phyloP scores from a whole-genome alignment of 192 early-diverging fungal genomes.

The Backusella sp. region DNA sequence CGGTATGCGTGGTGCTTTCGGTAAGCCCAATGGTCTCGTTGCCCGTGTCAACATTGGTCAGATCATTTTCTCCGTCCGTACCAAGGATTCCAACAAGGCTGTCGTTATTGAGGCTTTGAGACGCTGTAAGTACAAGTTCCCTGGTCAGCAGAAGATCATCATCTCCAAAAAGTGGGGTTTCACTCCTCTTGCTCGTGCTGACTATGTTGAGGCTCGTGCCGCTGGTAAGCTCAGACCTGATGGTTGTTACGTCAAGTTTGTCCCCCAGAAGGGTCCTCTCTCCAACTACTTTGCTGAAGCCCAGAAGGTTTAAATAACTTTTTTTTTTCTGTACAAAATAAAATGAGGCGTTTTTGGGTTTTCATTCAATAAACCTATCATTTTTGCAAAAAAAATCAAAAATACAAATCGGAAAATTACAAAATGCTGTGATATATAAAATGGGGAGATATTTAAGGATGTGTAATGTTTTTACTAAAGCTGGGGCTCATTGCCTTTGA shows the following conservation, averaged over 20 bases:
- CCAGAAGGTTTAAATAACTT: not conserved
- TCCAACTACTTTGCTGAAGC: constrained; percentile 28
- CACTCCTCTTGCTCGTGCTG: constrained; percentile 93
- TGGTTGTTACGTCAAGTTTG: constrained; percentile 94
- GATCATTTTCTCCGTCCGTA: constrained; percentile 93
- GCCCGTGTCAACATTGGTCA: constrained; percentile 99
- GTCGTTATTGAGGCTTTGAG: constrained; percentile 87
- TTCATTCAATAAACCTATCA: not conserved
- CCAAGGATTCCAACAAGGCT: constrained; percentile 92
- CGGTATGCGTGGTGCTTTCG: constrained; percentile 99
- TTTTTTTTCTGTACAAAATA: not conserved
- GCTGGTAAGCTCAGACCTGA: constrained; percentile 84
- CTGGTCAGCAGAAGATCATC: constrained; percentile 98
- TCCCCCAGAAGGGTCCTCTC: constrained; percentile 81
- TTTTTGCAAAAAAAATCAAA: not conserved
- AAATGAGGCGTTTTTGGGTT: not conserved
- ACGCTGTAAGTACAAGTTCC: constrained; percentile 99
- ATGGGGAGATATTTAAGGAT: not conserved
- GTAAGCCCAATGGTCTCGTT: constrained; percentile 93
- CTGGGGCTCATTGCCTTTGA: not conserved
- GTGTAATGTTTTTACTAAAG: too few species aligned
- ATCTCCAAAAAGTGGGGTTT: constrained; percentile 99
- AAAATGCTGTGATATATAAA: not conserved
- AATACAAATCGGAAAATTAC: not conserved
- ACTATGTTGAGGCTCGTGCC: constrained; percentile 78